A percentile compares a stretch with the other conserved stretches of the same genome.
Evolutionary conservation across 805 yeast species (phyloP).

Genomic region (Torulaspora gathmanii): DNA sequence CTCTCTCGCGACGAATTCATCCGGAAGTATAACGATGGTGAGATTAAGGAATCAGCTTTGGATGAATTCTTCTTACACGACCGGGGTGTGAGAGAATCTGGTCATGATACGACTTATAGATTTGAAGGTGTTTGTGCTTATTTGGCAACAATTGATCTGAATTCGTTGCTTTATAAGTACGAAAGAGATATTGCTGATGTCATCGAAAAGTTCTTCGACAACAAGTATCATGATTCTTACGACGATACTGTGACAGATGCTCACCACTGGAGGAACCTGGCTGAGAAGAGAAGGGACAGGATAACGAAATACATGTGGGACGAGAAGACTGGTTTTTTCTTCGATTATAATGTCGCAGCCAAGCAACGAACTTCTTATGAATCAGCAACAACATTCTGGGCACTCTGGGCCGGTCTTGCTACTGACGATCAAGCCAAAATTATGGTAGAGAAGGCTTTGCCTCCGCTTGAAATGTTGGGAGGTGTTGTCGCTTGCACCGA

Average conservation of each 20-base stretch:
- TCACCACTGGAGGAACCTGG: slow-evolving; percentile 57
- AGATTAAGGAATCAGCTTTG: slow-evolving; percentile 67
- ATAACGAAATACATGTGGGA: slow-evolving; percentile 80
- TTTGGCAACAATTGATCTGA: slow-evolving; percentile 86
- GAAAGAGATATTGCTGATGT: slow-evolving; percentile 75
- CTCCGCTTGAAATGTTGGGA: slow-evolving; percentile 76
- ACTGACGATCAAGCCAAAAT: slow-evolving; percentile 60
- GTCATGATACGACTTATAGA: slow-evolving; percentile 91
- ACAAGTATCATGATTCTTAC: slow-evolving; percentile 38
- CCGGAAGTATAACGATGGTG: slow-evolving; percentile 60
- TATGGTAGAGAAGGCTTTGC: slow-evolving; percentile 54
- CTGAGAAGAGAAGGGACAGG: slow-evolving; percentile 48
- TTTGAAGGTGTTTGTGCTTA: slow-evolving; percentile 86
- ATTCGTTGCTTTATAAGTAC: slow-evolving; percentile 80
- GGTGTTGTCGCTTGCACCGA: slow-evolving; percentile 85
- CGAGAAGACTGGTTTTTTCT: slow-evolving; percentile 68
- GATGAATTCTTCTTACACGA: slow-evolving; percentile 89
- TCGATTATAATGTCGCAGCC: slow-evolving; percentile 70
- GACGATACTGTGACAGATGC: slow-evolving; percentile 44
- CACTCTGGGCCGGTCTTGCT: slow-evolving; percentile 79
- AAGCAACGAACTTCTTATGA: slow-evolving; percentile 60
- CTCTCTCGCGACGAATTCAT: slow-evolving; percentile 60
- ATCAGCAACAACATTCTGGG: slow-evolving; percentile 88
- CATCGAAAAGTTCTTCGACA: slow-evolving; percentile 53
- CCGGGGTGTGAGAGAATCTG: slow-evolving; percentile 91